Evolutionary conservation across 257 asterid genomes (phyloP), one percentile per base, ranked within the genome.

Genomic region (Solanum megistacrolobum): DNA sequence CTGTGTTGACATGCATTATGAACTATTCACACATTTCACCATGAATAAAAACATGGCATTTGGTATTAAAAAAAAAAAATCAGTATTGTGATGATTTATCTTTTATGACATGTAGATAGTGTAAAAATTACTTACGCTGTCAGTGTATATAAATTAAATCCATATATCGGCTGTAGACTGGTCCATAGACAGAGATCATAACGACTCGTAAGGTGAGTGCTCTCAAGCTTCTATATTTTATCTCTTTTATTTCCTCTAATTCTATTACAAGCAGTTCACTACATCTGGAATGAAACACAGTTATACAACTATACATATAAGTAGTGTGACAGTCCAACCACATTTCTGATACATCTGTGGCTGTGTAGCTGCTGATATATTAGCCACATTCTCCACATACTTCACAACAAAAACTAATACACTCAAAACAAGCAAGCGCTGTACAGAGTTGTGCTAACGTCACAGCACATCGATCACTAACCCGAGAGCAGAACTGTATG

Each of bases 371-470:
- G 60, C 87, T 65, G 76, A 41, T 32, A 85, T 9, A 68, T n/a
- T 38, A 85, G 43, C 20, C 25, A 36, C 87, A 68, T 11, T 85
- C 79, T 85, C 71, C 88, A 88, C 98, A 96, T 81, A 96, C 69
- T 36, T 95, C 99, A 84, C 90, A 89, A 75, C 99, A 96, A 58
- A 93, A 76, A 6, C 88, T 84, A 27, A 96, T 82, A 93, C 97
- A 96, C 88, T 86, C 98, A 18, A 93, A 96, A 83, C 99, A 96
- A 4, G 98, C 98, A 41, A 95, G 93, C 20, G 91, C 91, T 2
- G 98, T 75, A 79, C 99, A 95, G 43, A 96, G 91, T 92, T 96
- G 99, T 18, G 98, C 79, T 12, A 91, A 48, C 83, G 92, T 93
- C 71, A 94, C 81, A 5, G 96, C 95, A 65, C 98, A 95, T 83